These are phyloP conservation scores for Phytophthora pisi DNA, from an alignment of 352 stramenopile genomes.

Conservation along the genomic window DNA sequence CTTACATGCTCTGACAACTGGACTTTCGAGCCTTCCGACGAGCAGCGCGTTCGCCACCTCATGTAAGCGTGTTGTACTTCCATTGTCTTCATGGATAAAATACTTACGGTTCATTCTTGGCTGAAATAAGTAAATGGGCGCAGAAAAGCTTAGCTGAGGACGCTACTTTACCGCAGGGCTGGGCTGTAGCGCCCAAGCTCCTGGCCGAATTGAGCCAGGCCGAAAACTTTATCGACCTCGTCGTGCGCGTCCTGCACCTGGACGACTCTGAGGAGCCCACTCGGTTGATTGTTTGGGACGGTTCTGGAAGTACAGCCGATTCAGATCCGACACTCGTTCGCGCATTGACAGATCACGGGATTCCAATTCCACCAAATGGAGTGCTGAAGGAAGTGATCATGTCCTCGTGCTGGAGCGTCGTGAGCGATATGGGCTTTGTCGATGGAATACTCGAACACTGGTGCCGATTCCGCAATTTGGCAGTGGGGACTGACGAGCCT, in stretches of 20 bases:
- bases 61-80: conserved; percentile 35
- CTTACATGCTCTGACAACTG: conserved; percentile 56
- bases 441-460: conserved; percentile 47
- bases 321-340: conserved; percentile 20
- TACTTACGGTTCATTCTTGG: background rate
- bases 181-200: conserved; percentile 42
- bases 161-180: conserved; percentile 55
- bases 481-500: conserved; percentile 45
- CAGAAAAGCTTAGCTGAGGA: conserved; percentile 45
- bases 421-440: conserved; percentile 62
- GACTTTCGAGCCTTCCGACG: conserved; percentile 69
- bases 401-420: conserved; percentile 67
- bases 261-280: conserved; percentile 34
- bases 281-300: conserved; percentile 72
- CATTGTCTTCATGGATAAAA: background rate
- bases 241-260: conserved; percentile 62
- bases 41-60: conserved; percentile 45
- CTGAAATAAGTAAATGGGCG: conserved; percentile 51
- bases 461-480: conserved; percentile 80
- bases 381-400: conserved; percentile 70
- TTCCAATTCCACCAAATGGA: conserved; percentile 39
- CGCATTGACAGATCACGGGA: conserved; percentile 24
- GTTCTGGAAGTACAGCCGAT: conserved; percentile 43
- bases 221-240: conserved; percentile 64
- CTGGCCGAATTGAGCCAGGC: conserved; percentile 51